Evolutionary conservation across 352 stramenopile species (phyloP).

Genomic region (Phytopythium cucurbitacearum): DNA sequence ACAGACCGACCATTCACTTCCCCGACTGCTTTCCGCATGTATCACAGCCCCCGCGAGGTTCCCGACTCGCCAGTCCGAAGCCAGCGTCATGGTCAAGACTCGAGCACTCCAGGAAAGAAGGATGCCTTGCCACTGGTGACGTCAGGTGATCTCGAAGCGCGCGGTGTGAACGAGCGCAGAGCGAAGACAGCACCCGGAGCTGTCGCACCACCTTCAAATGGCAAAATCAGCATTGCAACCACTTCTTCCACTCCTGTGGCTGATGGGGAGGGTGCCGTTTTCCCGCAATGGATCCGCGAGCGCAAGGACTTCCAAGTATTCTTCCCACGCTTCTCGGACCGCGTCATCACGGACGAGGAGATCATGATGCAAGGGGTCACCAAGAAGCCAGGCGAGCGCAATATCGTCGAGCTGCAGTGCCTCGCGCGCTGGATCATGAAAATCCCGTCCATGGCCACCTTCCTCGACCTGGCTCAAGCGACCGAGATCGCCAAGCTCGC

Average conservation of each 20-base stretch:
- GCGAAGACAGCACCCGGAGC: neutral
- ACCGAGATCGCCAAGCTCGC: constrained; percentile 69
- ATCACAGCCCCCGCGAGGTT: too few relatives aligned
- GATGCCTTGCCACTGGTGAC: neutral
- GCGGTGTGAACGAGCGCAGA: neutral
- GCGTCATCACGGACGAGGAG: constrained; percentile 60
- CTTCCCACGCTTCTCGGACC: constrained; percentile 58
- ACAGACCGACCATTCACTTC: too few relatives aligned
- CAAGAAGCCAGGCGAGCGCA: constrained; percentile 56
- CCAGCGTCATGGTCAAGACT: too few relatives aligned
- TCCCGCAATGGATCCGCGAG: constrained; percentile 61
- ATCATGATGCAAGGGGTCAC: constrained; percentile 56
- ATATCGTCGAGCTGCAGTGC: constrained; percentile 71
- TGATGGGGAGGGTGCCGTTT: constrained; percentile 31
- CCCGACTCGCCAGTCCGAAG: too few relatives aligned
- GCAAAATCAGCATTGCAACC: neutral
- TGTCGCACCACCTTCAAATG: too few relatives aligned
- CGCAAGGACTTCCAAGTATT: constrained; percentile 78
- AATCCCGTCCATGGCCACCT: constrained; percentile 61
- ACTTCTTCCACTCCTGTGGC: neutral
- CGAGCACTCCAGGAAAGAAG: too few relatives aligned
- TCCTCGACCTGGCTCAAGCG: constrained; percentile 61
- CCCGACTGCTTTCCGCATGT: too few relatives aligned
- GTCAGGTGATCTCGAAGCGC: neutral
- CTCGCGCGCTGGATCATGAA: constrained; percentile 75